Base-by-base conservation (phyloP, 1,284 basidiomycete species). In the Amylostereum areolatum region DNA sequence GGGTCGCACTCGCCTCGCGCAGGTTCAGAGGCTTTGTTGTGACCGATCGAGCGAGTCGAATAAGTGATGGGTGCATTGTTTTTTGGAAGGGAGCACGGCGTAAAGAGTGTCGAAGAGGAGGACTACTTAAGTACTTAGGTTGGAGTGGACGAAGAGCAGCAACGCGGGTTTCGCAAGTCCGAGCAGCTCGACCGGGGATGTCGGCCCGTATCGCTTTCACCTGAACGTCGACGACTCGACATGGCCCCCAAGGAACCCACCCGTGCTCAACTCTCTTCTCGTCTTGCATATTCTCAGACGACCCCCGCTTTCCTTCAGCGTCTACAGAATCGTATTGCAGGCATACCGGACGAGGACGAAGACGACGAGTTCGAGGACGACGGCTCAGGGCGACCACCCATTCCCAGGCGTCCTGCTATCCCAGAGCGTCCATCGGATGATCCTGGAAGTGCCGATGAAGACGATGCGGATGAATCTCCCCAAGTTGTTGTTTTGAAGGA, bases 401-500 rank as follows among this genome's bases (percentile, higher is more conserved):
- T 89, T 44, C 87, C 84, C n/a, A 72, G 74, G 55, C 78, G 85
- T 29, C 85, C 85, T 39, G 66, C 80, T n/a, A 85, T 87, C 27
- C 84, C 85, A 24, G 73, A 81, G 57, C 75, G 87, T 32, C 84
- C 83, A 0, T 78, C 74, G 28, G 81, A 83, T 52, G 81, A 91
- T 56, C 81, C 80, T 39, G 86, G 86, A 41, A 87, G 83, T 58
- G 82, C 74, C 24, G 82, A 81, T 52, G 91, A 91, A 50, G 87
- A 91, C 46, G 77, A 75, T 18, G 80, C 65, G 0, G 91, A 93
- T 56, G 91, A 94, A 66, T 83, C 78, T 55, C 91, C 91, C 6
- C 87, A 90, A 62, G 81, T 94, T 3, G 88, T 94, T 2, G 91
- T 94, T 7, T 63, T 94, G 56, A 89, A 78, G 61, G 80, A 86